A percentile compares a stretch with the other conserved stretches of the same genome.
Conservation (phyloP, 2,329 filamentous ascomycete species). For the Trichoderma citrinoviride region DNA sequence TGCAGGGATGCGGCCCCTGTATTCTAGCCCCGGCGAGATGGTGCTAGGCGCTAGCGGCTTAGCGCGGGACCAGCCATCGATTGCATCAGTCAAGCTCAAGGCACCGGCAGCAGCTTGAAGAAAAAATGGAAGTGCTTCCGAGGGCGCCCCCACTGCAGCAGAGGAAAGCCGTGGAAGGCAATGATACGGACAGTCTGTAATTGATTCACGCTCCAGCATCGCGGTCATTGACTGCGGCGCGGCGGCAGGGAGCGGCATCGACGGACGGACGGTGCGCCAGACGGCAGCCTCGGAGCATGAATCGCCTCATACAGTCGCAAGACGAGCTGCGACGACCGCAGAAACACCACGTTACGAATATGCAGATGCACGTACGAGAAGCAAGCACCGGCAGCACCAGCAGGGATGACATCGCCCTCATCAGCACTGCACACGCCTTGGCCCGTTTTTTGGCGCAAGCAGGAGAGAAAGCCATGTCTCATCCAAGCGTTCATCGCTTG, state of each 20-base stretch:
- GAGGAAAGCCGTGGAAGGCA: background rate
- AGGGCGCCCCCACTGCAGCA: no score
- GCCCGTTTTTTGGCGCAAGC: background rate
- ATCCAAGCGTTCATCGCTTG: constrained; percentile 16
- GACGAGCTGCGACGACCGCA: no score
- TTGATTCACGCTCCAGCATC: no score
- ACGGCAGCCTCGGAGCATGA: background rate
- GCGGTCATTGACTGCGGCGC: no score
- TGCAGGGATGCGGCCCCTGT: constrained; percentile 18
- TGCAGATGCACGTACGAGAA: background rate
- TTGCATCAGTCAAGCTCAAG: background rate
- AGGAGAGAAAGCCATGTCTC: background rate
- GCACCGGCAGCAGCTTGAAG: background rate
- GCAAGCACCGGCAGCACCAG: background rate
- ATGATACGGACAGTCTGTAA: no score
- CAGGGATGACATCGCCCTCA: constrained; percentile 13
- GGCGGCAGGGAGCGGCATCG: background rate
- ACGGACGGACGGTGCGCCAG: no score
- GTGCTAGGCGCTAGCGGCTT: background rate
- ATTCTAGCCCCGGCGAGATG: background rate
- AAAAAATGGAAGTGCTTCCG: no score
- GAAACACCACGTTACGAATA: background rate
- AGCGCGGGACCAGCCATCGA: background rate
- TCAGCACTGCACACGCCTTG: background rate
- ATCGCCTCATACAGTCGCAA: background rate